phyloP scores from a whole-genome alignment of 768 basidiomycete genomes.

The Naganishia kalamii region DNA sequence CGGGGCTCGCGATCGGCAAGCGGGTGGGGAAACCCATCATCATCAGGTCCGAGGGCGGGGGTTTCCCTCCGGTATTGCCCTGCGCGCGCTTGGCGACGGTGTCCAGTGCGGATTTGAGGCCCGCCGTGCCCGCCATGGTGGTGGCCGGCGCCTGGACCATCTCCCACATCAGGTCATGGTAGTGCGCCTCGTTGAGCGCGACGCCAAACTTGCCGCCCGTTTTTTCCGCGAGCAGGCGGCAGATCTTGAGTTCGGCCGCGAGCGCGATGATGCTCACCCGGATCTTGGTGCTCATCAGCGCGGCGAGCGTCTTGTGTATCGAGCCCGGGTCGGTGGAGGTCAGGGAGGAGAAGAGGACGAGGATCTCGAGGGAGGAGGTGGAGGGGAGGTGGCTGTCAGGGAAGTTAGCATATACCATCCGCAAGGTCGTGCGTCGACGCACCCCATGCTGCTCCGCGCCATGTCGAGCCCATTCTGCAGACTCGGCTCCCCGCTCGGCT shows the following conservation, averaged over 20 bases:
- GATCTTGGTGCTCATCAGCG: constrained; percentile 72
- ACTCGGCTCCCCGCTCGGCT: constrained; percentile 87
- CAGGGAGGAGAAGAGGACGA: constrained; percentile 87
- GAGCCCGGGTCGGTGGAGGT: constrained; percentile 97
- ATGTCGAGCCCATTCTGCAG: constrained; percentile 97
- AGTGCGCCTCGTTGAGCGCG: constrained; percentile 96
- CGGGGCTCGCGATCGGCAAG: constrained; percentile 59
- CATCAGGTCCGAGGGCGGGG: constrained; percentile 66
- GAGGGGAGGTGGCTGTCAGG: constrained; percentile 80
- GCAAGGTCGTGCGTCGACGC: constrained; percentile 23
- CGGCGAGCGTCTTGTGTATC: constrained; percentile 87
- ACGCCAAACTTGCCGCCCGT: constrained; percentile 89
- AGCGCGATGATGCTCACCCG: constrained; percentile 89
- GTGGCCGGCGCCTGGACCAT: constrained; percentile 84
- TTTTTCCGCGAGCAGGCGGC: constrained; percentile 80
- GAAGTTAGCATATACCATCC: background rate
- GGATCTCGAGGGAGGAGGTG: constrained; percentile 90
- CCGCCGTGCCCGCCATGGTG: constrained; percentile 36
- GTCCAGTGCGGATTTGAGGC: constrained; percentile 49
- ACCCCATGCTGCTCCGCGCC: constrained; percentile 91
- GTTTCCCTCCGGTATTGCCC: constrained; percentile 50
- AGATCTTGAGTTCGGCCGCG: constrained; percentile 97
- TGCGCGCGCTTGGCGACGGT: constrained; percentile 50
- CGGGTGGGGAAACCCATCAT: constrained; percentile 99
- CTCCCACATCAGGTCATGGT: constrained; percentile 91